These are phyloP conservation scores for Dryas integrifolia DNA, from an alignment of 331 rosid genomes.

Conservation along the genomic window DNA sequence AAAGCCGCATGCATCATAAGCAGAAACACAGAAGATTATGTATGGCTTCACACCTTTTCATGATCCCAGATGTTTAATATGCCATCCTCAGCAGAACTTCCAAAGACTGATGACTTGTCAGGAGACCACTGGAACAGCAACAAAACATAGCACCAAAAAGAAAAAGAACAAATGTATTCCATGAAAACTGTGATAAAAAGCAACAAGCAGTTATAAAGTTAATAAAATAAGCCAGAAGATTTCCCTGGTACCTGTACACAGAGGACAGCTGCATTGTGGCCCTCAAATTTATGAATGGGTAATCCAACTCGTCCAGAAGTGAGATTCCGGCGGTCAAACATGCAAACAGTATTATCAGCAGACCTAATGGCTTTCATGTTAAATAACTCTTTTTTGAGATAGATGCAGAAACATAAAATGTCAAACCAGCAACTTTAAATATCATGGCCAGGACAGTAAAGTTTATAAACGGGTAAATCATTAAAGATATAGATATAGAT, in stretches of 20 bases:
- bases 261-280: slow-evolving; percentile 46
- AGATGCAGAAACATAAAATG: neutral
- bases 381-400: neutral
- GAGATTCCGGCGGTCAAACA: slow-evolving; percentile 50
- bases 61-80: slow-evolving; percentile 44
- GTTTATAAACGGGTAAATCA: neutral
- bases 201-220: neutral
- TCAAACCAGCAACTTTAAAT: neutral
- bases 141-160: neutral
- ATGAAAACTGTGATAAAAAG: neutral
- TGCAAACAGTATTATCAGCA: slow-evolving; percentile 33
- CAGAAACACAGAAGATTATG: neutral
- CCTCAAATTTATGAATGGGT: slow-evolving; percentile 42
- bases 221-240: neutral
- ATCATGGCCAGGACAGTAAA: neutral
- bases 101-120: slow-evolving; percentile 44
- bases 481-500: slow-evolving; percentile 8
- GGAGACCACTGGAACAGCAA: slow-evolving; percentile 42
- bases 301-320: slow-evolving; percentile 36
- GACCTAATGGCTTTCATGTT: slow-evolving; percentile 23
- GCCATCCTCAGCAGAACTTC: slow-evolving; percentile 51
- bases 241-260: slow-evolving; percentile 39
- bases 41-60: slow-evolving; percentile 39
- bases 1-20: neutral
- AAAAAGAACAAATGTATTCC: neutral